Conservation (phyloP, 495 filamentous ascomycete genomes). For the Penicillium samsonianum region DNA sequence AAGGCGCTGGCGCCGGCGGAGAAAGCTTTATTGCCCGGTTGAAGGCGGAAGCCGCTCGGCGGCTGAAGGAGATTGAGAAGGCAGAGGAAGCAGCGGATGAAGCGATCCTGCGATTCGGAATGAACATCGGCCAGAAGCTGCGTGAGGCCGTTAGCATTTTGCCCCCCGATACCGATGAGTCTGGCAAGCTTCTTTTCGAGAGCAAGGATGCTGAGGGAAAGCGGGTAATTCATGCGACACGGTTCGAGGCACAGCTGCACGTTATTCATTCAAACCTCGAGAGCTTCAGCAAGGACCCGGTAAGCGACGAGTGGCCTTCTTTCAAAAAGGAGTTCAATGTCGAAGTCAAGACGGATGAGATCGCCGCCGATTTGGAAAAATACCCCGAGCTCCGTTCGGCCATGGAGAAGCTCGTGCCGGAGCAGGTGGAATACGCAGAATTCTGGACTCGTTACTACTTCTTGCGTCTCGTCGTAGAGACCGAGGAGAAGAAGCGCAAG, state of each 20-base stretch:
- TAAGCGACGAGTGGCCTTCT: slow-evolving; percentile 67
- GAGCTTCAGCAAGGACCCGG: slow-evolving; percentile 82
- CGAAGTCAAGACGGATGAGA: slow-evolving; percentile 81
- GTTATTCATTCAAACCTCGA: slow-evolving; percentile 85
- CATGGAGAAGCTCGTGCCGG: slow-evolving; percentile 96
- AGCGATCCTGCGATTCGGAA: slow-evolving; percentile 88
- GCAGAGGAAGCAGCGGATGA: slow-evolving; percentile 98
- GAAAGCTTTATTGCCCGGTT: slow-evolving; percentile 83
- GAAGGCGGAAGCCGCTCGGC: slow-evolving; percentile 75
- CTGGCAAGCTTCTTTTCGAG: slow-evolving; percentile 73
- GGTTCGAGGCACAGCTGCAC: slow-evolving; percentile 94
- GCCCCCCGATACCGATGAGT: slow-evolving; percentile 56
- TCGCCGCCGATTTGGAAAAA: slow-evolving; percentile 78
- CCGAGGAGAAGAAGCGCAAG: slow-evolving; percentile 86
- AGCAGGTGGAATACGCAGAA: slow-evolving; percentile 77
- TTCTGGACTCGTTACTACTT: slow-evolving; percentile 99
- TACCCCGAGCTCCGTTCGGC: slow-evolving; percentile 85
- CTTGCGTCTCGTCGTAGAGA: slow-evolving; percentile 88
- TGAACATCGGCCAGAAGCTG: slow-evolving; percentile 87
- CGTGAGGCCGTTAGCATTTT: slow-evolving; percentile 88
- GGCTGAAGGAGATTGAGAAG: slow-evolving; percentile 86
- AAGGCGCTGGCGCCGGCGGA: slow-evolving; percentile 59
- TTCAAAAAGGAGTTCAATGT: slow-evolving; percentile 79
- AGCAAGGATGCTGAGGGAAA: slow-evolving; percentile 88
- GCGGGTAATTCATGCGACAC: slow-evolving; percentile 86